Evolutionary conservation across 2,329 filamentous ascomycete species (phyloP), one percentile per base, ranked within the genome.

Genomic region (Hymenoscyphus occultus): DNA sequence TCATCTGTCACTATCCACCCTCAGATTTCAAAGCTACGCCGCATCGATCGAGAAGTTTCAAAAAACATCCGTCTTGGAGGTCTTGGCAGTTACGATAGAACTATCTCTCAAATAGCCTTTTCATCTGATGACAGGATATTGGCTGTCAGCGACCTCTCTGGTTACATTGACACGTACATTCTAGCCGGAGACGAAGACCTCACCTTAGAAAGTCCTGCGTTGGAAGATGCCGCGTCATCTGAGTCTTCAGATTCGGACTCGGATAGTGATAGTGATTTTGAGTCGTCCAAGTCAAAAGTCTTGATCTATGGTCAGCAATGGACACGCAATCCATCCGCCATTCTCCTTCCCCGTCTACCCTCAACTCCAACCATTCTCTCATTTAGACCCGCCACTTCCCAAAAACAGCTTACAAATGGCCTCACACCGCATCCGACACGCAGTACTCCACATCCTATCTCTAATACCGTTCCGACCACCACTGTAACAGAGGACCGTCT

Each of bases 161-260:
- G 95, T 56, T 92, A 89, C 76, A 82, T 98, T 39, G 93, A 98
- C 74, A 92, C 89, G 19, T 99, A 93, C 91, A 79, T 92, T 1
- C 78, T 96, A 63, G 83, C 86, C 73, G 84, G 84, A 45, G 76
- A 84, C 66, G 80, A 84, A 71, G 83, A 86, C 69, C 68, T 74
- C 1, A 79, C 77, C 14, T 78, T 81, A 28, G 75, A 78, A 45
- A 74, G 62, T 56, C 68, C 69, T 19, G 72, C 76, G 39, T 74
- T 69, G 74, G 76, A 78, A 67, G 72, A 78, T 74, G 76, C 78
- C 68, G 69, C 74, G 51, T 66, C 71, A 63, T 72, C 73, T 65
- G 64, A 64, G 58, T 66, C 69, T 32, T 19, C 45, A 35, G 80
- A 80, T 61, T 80, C 78, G 56, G 78, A 78, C 13, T 72, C 69